Evolutionary conservation across 2,329 filamentous ascomycete genomes (phyloP), one percentile per base, ranked within the genome.

Genomic region (Epichloe typhina): DNA sequence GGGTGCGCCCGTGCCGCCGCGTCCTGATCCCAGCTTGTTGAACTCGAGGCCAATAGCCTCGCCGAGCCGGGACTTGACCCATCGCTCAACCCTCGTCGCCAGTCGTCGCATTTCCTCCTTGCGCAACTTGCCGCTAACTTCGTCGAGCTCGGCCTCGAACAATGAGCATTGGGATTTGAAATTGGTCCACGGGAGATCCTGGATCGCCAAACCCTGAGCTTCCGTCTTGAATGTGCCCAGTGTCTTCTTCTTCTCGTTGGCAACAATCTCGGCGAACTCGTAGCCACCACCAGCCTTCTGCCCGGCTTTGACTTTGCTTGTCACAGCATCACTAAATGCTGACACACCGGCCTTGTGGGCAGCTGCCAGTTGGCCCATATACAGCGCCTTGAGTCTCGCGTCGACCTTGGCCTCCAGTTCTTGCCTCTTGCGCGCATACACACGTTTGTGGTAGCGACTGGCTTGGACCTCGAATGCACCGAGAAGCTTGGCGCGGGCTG

Each of bases 51-150:
- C 89, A 42, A 97, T 76, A 15, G 87, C 87, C 64, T 98, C 93
- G 36, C 83, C 83, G 36, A 98, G 76, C 45, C 89, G 83, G 52
- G 88, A 88, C 61, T 85, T 84, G 55, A 98, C 90, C 88, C 90
- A 96, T 59, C 91, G 82, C 70, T 98, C 93, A 23, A 96, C 86
- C 19, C 93, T 80, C 35, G 84, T 93, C 2, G 93, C 90, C 55
- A 98, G 72, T 21, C 93, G 82, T 55, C 91, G 82, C 88, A 98
- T 95, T 69, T 98, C 93, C 57, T 98, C 93, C 63, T 93, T 90
- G 59, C 93, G 81, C 58, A 98, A 71, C 55, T 86, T 83, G 40
- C 79, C 77, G 57, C 89, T 95, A 50, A 94, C 88, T 57, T 93
- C 86, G 54, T 95, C 88, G 13, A 98, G 76, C 52, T 98, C 93